These are phyloP conservation scores for Boletus fagicola DNA, from an alignment of 768 basidiomycete genomes.

Conservation along the genomic window DNA sequence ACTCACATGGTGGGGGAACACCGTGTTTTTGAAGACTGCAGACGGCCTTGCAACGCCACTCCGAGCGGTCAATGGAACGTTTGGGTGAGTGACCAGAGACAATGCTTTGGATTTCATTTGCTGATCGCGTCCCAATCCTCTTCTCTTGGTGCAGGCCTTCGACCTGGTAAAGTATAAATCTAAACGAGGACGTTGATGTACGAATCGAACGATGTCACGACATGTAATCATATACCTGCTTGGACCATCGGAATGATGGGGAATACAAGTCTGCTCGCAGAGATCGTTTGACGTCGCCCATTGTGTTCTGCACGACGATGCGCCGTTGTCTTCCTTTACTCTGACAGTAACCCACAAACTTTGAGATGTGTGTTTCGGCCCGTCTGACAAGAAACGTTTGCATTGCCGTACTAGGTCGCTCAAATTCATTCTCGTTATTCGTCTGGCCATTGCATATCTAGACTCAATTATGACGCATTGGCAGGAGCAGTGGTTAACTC, in stretches of 20 bases:
- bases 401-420: neutral
- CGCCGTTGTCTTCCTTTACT: neutral
- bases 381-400: neutral
- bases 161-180: conserved; percentile 11
- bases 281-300: neutral
- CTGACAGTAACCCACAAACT: neutral
- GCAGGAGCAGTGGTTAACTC: too few species aligned
- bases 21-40: conserved; percentile 32
- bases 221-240: neutral
- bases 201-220: neutral
- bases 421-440: neutral
- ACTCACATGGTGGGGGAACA: conserved; percentile 71
- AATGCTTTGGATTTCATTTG: neutral
- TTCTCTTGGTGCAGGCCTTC: conserved; percentile 7
- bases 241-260: neutral
- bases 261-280: neutral
- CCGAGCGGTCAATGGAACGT: conserved; percentile 16
- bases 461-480: neutral
- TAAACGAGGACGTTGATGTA: neutral
- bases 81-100: conserved; percentile 25
- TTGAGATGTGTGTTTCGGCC: neutral
- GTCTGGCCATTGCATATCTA: neutral
- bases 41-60: conserved; percentile 25
- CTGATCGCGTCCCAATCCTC: neutral
- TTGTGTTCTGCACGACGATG: neutral